Evolutionary conservation across 2,329 filamentous ascomycete genomes (phyloP).

Genomic region (Beauveria sp.): DNA sequence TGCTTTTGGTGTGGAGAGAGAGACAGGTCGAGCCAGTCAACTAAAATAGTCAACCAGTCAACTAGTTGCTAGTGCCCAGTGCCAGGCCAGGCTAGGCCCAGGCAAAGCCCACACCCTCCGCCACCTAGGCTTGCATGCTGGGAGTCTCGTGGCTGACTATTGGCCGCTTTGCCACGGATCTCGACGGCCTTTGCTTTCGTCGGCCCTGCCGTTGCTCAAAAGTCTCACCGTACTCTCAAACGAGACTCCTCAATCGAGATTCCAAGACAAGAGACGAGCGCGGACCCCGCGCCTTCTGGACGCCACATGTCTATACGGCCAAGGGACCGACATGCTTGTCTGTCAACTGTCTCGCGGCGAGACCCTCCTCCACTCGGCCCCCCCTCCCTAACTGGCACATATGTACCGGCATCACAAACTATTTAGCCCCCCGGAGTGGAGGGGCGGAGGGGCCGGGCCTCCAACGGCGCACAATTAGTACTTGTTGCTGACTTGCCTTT

Average conservation of each 20-base stretch:
- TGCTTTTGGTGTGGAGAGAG: neutral
- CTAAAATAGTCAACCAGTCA: neutral
- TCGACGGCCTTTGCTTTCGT: neutral
- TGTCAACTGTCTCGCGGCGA: neutral
- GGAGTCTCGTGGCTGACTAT: neutral
- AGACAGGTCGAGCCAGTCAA: neutral
- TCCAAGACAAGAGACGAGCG: neutral
- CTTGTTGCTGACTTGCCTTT: neutral
- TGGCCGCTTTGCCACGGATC: slow-evolving; percentile 4
- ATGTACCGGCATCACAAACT: neutral
- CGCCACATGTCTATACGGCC: neutral
- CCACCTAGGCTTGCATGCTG: neutral
- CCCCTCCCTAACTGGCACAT: neutral
- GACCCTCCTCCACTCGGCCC: neutral
- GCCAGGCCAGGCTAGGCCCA: neutral
- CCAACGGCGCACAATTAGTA: slow-evolving; percentile 1
- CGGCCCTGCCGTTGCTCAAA: neutral
- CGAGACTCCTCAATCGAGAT: neutral
- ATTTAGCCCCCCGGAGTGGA: neutral
- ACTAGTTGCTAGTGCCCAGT: neutral
- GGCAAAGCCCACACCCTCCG: neutral
- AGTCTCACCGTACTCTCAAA: neutral
- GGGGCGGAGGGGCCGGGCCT: slow-evolving; percentile 1
- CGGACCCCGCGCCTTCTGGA: neutral
- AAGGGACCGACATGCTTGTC: neutral